Base-by-base conservation (phyloP, 1,284 basidiomycete genomes). In the Heliocybe sulcata region DNA sequence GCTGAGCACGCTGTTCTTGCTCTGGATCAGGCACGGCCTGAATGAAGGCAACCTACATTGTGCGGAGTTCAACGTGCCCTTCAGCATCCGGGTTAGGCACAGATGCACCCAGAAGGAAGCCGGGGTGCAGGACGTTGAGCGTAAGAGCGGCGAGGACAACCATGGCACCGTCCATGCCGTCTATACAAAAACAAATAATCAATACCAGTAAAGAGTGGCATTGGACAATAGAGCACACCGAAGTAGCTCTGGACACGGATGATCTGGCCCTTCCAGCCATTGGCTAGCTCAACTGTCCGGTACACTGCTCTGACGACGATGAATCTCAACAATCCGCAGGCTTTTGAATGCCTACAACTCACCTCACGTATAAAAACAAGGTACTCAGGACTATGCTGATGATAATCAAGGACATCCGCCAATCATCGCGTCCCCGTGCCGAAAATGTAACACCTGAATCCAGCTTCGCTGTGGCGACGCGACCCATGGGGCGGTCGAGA, bases 151-250 rank as follows among this genome's bases (percentile, higher is more conserved):
- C 81, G 11, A 85, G 69, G 1, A 74, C 64, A 59, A 88, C 77
- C 75, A 85, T 83, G 1, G 71, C 70, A 10, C 77, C 83, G 57
- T 87, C 85, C 3, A 88, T 72, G 19, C 81, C 72, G 60, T 79
- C 47, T 49, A 22, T n/a, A n/a, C n/a, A n/a, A n/a, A n/a, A n/a
- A n/a, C n/a, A n/a, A n/a, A n/a, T n/a, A n/a, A n/a, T n/a, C n/a
- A n/a, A n/a, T n/a, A n/a, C n/a, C n/a, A n/a, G n/a, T n/a, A n/a
- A n/a, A n/a, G n/a, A n/a, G n/a, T n/a, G n/a, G n/a, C n/a, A n/a
- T n/a, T 6, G 16, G 20, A 26, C 23, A 22, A 26, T 20, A 22
- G 25, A 9, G 53, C 55, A 8, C 52, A 56, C 55, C 50, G 59
- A 71, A 72, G 51, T 68, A 57, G 1, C 62, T 45, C 56, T 70